Percentiles rank a stretch among this genome's conserved stretches.
Evolutionary conservation across 768 basidiomycete species (phyloP).

Genomic region (Phlebiopsis gigantea): DNA sequence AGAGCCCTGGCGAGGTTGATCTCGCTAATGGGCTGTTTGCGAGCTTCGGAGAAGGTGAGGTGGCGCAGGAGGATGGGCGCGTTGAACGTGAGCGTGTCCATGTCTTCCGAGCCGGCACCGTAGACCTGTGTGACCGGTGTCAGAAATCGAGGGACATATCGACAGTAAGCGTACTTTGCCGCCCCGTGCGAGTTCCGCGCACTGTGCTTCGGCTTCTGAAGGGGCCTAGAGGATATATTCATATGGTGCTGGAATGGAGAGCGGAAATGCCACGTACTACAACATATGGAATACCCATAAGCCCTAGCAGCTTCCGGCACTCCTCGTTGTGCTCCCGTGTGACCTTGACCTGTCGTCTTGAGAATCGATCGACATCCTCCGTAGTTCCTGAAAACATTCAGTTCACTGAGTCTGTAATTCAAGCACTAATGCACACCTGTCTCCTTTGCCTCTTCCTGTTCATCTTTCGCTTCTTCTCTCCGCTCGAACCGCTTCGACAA

Average conservation of each 20-base stretch:
- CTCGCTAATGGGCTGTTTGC: conserved; percentile 93
- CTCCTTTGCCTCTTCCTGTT: conserved; percentile 95
- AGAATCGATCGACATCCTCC: conserved; percentile 89
- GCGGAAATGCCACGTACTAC: conserved; percentile 50
- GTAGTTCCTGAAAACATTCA: conserved; percentile 53
- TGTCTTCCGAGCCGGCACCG: conserved; percentile 97
- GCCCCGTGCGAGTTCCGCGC: conserved; percentile 94
- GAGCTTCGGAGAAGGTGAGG: conserved; percentile 96
- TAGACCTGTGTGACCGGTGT: conserved; percentile 59
- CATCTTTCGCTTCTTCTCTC: conserved; percentile 91
- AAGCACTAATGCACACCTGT: conserved; percentile 42
- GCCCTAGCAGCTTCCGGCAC: conserved; percentile 74
- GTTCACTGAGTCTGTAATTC: neutral
- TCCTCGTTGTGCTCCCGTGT: conserved; percentile 97
- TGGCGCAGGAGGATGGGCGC: conserved; percentile 91
- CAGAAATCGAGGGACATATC: neutral
- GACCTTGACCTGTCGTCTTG: conserved; percentile 89
- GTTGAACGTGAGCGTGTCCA: conserved; percentile 97
- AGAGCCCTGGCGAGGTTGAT: conserved; percentile 79
- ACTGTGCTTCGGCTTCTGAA: conserved; percentile 98
- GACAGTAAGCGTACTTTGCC: conserved; percentile 59
- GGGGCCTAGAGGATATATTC: conserved; percentile 60
- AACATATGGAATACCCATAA: conserved; percentile 98
- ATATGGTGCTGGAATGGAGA: neutral
- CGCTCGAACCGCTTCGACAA: conserved; percentile 93